phyloP scores from a whole-genome alignment of 257 asterid species.

The Nicotiana noctiflora region DNA sequence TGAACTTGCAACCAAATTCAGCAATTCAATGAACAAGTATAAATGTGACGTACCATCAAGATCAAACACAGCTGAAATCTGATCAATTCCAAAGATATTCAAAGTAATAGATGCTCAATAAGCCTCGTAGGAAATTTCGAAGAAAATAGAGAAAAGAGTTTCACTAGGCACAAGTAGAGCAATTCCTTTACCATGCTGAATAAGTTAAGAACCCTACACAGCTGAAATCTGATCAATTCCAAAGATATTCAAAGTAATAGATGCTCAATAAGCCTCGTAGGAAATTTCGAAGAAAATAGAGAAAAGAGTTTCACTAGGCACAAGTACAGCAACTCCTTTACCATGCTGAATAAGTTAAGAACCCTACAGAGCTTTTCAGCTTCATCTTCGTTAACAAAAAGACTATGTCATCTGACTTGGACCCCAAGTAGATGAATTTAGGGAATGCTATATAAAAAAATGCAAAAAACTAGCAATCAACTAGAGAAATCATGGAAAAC shows the following conservation, averaged over 20 bases:
- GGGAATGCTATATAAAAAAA: neutral
- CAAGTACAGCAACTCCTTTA: neutral
- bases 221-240: neutral
- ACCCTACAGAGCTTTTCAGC: neutral
- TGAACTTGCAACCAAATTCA: conserved; percentile 14
- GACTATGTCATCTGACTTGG: neutral
- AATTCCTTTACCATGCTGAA: neutral
- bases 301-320: neutral
- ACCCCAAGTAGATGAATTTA: neutral
- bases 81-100: neutral
- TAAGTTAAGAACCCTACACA: neutral
- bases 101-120: neutral
- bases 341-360: neutral
- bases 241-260: neutral
- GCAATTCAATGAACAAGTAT: neutral
- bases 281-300: neutral
- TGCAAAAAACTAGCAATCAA: neutral
- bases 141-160: neutral
- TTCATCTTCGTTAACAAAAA: neutral
- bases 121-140: neutral
- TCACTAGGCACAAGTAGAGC: neutral
- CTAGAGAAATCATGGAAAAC: neutral
- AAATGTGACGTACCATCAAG: neutral
- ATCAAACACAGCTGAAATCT: neutral
- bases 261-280: neutral